Evolutionary conservation across 2,329 filamentous ascomycete species (phyloP).

Genomic region (Fusarium proliferatum): DNA sequence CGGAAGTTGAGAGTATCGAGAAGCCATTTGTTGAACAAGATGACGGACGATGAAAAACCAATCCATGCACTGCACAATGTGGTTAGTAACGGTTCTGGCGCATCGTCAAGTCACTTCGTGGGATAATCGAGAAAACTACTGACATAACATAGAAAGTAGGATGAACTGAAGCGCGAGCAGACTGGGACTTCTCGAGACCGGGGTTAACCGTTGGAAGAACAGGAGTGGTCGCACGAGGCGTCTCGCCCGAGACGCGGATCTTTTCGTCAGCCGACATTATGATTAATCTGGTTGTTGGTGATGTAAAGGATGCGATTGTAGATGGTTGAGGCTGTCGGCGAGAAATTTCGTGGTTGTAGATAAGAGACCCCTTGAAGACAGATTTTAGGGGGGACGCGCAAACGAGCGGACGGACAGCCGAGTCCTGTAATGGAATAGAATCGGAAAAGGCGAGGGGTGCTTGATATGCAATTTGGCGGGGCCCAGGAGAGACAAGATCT

Average conservation of each 20-base stretch:
- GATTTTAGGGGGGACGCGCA: slow-evolving; percentile 51
- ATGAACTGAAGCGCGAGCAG: slow-evolving; percentile 74
- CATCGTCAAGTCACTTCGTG: slow-evolving; percentile 1
- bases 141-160: slow-evolving; percentile 86
- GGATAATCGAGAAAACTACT: slow-evolving; percentile 44
- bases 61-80: slow-evolving; percentile 82
- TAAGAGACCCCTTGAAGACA: slow-evolving; percentile 45
- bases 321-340: slow-evolving; percentile 31
- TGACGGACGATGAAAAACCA: slow-evolving; percentile 89
- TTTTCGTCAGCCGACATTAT: slow-evolving; percentile 74
- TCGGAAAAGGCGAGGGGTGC: slow-evolving; percentile 44
- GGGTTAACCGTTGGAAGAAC: slow-evolving; percentile 86
- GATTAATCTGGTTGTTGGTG: slow-evolving; percentile 58
- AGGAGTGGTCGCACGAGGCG: slow-evolving; percentile 68
- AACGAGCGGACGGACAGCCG: slow-evolving; percentile 55
- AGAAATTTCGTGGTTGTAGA: slow-evolving; percentile 37
- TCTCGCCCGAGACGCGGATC: slow-evolving; percentile 83
- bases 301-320: slow-evolving; percentile 35
- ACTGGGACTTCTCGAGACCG: slow-evolving; percentile 75
- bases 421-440: slow-evolving; percentile 47
- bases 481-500: slow-evolving; percentile 41
- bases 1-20: slow-evolving; percentile 85
- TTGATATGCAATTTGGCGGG: slow-evolving; percentile 53
- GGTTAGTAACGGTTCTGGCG: slow-evolving; percentile 21
- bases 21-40: slow-evolving; percentile 99